Evolutionary conservation across 192 early-diverging fungal species (phyloP).

Genomic region (Backusella luteola): DNA sequence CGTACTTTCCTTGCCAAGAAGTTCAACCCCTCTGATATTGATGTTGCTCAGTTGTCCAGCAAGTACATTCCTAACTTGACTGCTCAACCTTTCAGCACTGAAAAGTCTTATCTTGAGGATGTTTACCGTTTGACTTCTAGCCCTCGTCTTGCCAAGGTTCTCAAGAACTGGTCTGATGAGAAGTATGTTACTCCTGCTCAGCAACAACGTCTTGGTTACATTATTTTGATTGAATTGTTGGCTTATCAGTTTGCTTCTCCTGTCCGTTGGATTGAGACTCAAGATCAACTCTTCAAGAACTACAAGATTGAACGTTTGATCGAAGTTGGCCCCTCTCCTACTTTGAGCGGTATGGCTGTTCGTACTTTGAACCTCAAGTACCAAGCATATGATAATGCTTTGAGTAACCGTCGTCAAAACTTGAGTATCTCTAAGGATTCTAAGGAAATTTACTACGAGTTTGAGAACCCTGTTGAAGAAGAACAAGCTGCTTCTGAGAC

Average conservation of each 20-base stretch:
- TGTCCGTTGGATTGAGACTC: constrained; percentile 94
- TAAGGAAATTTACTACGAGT: constrained; percentile 93
- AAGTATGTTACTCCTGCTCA: constrained; percentile 67
- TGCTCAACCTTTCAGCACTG: constrained; percentile 81
- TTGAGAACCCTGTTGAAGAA: constrained; percentile 68
- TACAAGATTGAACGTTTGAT: constrained; percentile 84
- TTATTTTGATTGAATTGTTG: constrained; percentile 82
- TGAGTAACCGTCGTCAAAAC: constrained; percentile 86
- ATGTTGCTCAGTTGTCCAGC: constrained; percentile 76
- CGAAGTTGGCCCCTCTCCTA: constrained; percentile 88
- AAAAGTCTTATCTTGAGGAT: constrained; percentile 71
- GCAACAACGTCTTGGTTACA: constrained; percentile 86
- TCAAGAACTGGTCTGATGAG: constrained; percentile 78
- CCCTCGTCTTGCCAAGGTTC: constrained; percentile 69
- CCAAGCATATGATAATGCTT: constrained; percentile 92
- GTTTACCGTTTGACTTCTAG: constrained; percentile 74
- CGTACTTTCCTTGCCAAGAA: constrained; percentile 82
- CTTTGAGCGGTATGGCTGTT: constrained; percentile 89
- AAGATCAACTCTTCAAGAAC: constrained; percentile 80
- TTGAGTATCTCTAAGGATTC: constrained; percentile 86
- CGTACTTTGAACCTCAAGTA: constrained; percentile 97
- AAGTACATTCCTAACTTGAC: constrained; percentile 97
- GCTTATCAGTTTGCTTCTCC: constrained; percentile 93
- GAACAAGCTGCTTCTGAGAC: constrained; percentile 39
- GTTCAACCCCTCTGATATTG: constrained; percentile 79